Evolutionary conservation across 768 basidiomycete genomes (phyloP).

Genomic region (Kwoniella newhampshirensis): DNA sequence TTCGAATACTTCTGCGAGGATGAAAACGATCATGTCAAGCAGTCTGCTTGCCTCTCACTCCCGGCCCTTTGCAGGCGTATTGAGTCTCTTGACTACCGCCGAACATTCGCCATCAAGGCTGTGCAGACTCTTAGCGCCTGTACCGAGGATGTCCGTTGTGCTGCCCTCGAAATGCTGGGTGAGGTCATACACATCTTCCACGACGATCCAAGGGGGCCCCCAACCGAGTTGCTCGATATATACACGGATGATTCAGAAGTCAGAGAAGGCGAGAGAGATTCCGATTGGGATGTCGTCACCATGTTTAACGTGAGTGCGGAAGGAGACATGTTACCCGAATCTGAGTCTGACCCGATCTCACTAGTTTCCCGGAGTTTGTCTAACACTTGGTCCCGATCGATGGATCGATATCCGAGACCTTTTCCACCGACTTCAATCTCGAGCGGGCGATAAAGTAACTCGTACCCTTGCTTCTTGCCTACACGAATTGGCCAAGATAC

Average conservation of each 20-base stretch:
- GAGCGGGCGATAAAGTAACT: conserved; percentile 65
- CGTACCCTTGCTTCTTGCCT: conserved; percentile 81
- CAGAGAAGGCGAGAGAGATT: conserved; percentile 23
- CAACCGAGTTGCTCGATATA: conserved; percentile 68
- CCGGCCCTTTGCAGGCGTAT: conserved; percentile 75
- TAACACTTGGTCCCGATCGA: conserved; percentile 71
- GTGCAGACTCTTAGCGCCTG: conserved; percentile 59
- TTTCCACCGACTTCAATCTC: conserved; percentile 67
- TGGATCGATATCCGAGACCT: conserved; percentile 71
- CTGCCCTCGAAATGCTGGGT: conserved; percentile 80
- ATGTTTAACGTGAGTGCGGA: conserved; percentile 52
- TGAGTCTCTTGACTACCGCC: conserved; percentile 59
- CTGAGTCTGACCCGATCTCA: not conserved
- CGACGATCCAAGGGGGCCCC: conserved; percentile 63
- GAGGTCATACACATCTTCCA: conserved; percentile 84
- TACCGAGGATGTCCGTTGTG: conserved; percentile 64
- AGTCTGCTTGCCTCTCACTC: conserved; percentile 80
- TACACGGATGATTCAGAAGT: conserved; percentile 63
- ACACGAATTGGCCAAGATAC: conserved; percentile 82
- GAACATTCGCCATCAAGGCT: conserved; percentile 66
- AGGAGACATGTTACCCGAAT: not conserved
- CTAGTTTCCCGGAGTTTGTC: conserved; percentile 80
- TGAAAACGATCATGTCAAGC: conserved; percentile 74
- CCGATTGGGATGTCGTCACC: conserved; percentile 50
- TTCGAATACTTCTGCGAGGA: conserved; percentile 72